A percentile compares a stretch with the other conserved stretches of the same genome.
Evolutionary conservation across 176 grass and related monocot genomes (phyloP).

Genomic region (Poa annua): DNA sequence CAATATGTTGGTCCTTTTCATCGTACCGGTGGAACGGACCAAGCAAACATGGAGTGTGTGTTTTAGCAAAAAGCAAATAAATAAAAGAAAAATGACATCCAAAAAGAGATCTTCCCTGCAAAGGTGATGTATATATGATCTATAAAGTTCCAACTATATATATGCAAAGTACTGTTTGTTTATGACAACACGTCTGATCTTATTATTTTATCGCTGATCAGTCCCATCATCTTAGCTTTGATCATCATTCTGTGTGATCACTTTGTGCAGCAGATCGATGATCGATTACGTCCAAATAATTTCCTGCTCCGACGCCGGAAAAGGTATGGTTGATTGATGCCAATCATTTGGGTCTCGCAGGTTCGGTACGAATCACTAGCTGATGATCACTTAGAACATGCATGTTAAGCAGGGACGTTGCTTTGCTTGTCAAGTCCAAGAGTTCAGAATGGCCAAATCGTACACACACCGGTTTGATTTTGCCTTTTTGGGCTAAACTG

Average conservation of each 20-base stretch:
- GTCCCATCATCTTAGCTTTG: slow-evolving; percentile 6
- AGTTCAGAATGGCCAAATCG: background rate
- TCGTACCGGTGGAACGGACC: slow-evolving; percentile 13
- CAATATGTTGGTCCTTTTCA: background rate
- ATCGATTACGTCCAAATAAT: slow-evolving; percentile 20
- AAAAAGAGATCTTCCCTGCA: background rate
- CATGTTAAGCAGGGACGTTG: background rate
- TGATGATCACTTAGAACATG: slow-evolving; percentile 12
- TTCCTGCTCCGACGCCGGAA: slow-evolving; percentile 5
- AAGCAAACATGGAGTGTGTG: slow-evolving; percentile 29
- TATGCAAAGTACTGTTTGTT: slow-evolving; percentile 28
- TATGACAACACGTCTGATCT: slow-evolving; percentile 19
- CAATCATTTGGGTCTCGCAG: slow-evolving; percentile 18
- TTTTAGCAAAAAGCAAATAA: slow-evolving; percentile 21
- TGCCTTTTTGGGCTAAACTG: background rate
- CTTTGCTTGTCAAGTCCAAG: background rate
- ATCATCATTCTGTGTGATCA: slow-evolving; percentile 37
- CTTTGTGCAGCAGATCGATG: slow-evolving; percentile 34
- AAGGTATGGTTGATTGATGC: background rate
- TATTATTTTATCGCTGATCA: background rate
- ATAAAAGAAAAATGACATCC: background rate
- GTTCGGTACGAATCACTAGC: slow-evolving; percentile 8
- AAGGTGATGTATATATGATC: background rate
- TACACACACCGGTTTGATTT: background rate
- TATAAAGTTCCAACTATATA: slow-evolving; percentile 18